Evolutionary conservation across 768 basidiomycete genomes (phyloP), one percentile per base, ranked within the genome.

Genomic region (Leccinum pellstonianum): DNA sequence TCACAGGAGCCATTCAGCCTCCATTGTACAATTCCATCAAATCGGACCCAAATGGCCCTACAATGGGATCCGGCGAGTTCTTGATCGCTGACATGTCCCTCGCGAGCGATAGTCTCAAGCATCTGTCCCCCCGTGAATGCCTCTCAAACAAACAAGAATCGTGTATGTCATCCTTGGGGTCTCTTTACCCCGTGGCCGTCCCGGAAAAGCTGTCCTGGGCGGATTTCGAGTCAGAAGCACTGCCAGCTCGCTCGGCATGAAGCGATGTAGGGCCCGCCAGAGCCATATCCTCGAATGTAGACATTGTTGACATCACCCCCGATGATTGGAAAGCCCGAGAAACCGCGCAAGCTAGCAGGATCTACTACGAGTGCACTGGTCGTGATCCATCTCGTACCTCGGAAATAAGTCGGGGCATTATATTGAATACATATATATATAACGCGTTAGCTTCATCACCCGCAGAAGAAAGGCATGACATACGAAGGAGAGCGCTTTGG

Each of bases 1-100:
- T 71, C 68, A 68, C 46, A 41, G 23, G 41, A 71, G 70, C 33
- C n/a, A 55, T 71, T 38, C 64, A 55, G 25, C 70, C 70, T 71
- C 70, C 70, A 73, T 73, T 71, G 67, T 71, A 67, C 58, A 63
- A 71, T 65, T 65, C 67, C 65, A 67, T 60, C 51, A 72, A 55
- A 70, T 57, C 70, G 61, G 69, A 71, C 64, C 21, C 58, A 67
- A 64, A 62, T 67, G 63, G 63, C 62, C 67, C 61, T 38, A 62
- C 62, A 62, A 62, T 62, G 61, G 70, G 70, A 71, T 67, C 60
- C 63, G 55, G 73, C 59, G 64, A 62, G 56, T 67, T 70, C 59
- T 61, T 61, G 61, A 69, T 73, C 59, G 53, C 41, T 60, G 62
- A 57, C 61, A 57, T 55, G 54, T 57, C 62, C 56, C 55, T 62